phyloP scores from a whole-genome alignment of 2,329 filamentous ascomycete species.

The Metarhizium brunneum region DNA sequence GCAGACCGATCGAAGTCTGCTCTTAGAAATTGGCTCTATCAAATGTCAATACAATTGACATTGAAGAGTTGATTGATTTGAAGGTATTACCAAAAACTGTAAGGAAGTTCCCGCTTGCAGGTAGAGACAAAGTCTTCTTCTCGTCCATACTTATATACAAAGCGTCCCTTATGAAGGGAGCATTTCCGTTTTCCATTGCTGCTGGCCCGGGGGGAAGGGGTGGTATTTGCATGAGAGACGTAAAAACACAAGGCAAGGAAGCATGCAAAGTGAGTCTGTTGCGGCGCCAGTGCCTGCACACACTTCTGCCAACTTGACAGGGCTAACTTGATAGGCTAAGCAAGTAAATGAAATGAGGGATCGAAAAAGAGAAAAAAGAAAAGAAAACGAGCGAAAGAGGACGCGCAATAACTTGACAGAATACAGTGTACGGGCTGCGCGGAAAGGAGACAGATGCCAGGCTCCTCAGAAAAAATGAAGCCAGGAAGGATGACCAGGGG shows the following conservation, averaged over 20 bases:
- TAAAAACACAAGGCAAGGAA: neutral
- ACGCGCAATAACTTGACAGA: neutral
- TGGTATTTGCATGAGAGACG: neutral
- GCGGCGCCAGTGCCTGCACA: neutral
- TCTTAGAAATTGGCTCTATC: slow-evolving; percentile 4
- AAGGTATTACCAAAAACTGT: slow-evolving; percentile 21
- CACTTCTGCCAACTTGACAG: neutral
- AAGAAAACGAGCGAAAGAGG: neutral
- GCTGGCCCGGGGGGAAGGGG: neutral
- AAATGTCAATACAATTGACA: neutral
- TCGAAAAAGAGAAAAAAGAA: neutral
- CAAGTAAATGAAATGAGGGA: neutral
- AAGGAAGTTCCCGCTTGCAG: slow-evolving; percentile 20
- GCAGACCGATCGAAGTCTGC: slow-evolving; percentile 6
- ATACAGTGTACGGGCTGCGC: neutral
- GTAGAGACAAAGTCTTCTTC: slow-evolving; percentile 19
- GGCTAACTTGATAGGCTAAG: neutral
- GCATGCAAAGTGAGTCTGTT: neutral
- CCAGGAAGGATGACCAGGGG: neutral
- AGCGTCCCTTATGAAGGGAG: neutral
- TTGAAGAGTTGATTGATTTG: slow-evolving; percentile 1
- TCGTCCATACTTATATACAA: slow-evolving; percentile 20
- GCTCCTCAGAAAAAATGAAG: neutral
- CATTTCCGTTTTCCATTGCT: slow-evolving; percentile 11
- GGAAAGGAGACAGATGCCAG: neutral